Evolutionary conservation across 2,329 filamentous ascomycete genomes (phyloP).

Genomic region (Dothiorella sarmentorum): DNA sequence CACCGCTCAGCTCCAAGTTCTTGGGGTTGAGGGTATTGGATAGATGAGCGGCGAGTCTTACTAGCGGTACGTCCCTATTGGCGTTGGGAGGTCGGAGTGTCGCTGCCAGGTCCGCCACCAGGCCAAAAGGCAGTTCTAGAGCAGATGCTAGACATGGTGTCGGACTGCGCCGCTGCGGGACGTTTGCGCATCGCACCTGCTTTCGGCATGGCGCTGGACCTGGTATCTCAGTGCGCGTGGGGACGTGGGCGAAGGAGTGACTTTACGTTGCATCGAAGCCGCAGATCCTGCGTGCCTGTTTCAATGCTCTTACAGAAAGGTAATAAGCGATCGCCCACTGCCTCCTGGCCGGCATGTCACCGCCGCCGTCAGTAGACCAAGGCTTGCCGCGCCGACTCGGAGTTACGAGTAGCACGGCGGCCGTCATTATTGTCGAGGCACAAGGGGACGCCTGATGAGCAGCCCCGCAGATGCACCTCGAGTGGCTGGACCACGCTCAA

Average conservation of each 20-base stretch:
- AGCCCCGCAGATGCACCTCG: not conserved
- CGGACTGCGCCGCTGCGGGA: conserved; percentile 17
- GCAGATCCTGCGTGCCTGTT: conserved; percentile 16
- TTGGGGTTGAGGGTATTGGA: conserved; percentile 5
- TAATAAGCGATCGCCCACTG: conserved; percentile 12
- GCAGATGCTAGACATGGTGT: conserved; percentile 11
- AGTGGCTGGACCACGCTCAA: not conserved
- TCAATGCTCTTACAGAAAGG: conserved; percentile 11
- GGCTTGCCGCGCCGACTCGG: not conserved
- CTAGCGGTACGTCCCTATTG: not conserved
- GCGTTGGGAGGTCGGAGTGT: not conserved
- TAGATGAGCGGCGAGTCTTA: conserved; percentile 4
- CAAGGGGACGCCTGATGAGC: not conserved
- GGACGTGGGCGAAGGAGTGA: conserved; percentile 8
- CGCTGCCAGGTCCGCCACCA: conserved; percentile 8
- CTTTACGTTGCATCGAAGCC: conserved; percentile 15
- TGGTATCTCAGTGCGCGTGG: conserved; percentile 3
- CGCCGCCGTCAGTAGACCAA: not conserved
- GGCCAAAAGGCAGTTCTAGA: conserved; percentile 16
- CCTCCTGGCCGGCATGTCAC: conserved; percentile 5
- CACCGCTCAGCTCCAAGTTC: conserved; percentile 3
- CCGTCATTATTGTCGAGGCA: no score
- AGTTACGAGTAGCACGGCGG: no score
- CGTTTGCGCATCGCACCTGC: conserved; percentile 14
- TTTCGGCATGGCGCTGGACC: not conserved